Conservation (phyloP, 768 basidiomycete species). For the Tephrocybe sp. region DNA sequence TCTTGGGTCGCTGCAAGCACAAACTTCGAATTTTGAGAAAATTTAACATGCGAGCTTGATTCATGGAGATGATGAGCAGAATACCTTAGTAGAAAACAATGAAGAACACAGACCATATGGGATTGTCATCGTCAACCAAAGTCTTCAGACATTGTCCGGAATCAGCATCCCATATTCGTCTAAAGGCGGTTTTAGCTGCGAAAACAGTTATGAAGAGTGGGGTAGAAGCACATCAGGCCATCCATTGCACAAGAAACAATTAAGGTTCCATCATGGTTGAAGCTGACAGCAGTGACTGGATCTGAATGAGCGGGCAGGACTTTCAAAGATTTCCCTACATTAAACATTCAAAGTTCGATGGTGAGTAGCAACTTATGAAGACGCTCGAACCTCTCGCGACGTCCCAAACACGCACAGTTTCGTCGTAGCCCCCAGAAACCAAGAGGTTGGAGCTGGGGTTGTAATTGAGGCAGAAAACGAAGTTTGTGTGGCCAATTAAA, state of each 20-base stretch:
- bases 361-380: background rate
- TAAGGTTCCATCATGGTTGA: constrained; percentile 93
- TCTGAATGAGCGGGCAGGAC: constrained; percentile 95
- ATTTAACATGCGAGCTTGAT: constrained; percentile 77
- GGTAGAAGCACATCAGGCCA: constrained; percentile 83
- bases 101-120: constrained; percentile 63
- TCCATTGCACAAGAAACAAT: constrained; percentile 96
- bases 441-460: constrained; percentile 88
- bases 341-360: background rate
- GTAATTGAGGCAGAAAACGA: constrained; percentile 92
- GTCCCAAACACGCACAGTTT: constrained; percentile 97
- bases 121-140: constrained; percentile 93
- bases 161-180: constrained; percentile 96
- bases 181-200: constrained; percentile 28
- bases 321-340: constrained; percentile 75
- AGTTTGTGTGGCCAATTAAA: constrained; percentile 86
- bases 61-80: constrained; percentile 7
- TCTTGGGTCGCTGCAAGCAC: constrained; percentile 92
- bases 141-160: constrained; percentile 98
- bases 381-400: constrained; percentile 68
- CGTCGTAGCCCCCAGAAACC: constrained; percentile 93
- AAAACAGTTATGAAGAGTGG: background rate
- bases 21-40: constrained; percentile 90
- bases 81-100: background rate
- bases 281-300: constrained; percentile 91